Percentiles rank a stretch among this genome's conserved stretches.
Conservation (phyloP, 2,329 filamentous ascomycete genomes). For the Ciborinia camelliae region DNA sequence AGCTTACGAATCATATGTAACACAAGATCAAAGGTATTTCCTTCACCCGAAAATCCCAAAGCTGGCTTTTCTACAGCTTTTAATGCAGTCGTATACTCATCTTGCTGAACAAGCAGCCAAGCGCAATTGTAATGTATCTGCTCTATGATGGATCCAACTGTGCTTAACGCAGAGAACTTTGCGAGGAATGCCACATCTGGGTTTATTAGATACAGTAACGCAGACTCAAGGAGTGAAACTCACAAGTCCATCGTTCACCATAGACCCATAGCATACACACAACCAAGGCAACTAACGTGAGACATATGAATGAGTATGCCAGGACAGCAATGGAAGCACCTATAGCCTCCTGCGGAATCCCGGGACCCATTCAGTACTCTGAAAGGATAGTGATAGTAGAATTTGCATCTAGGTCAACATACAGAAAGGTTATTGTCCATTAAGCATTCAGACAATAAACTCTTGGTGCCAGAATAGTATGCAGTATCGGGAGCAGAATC, state of each 20-base stretch:
- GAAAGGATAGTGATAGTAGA: neutral
- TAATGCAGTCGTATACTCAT: constrained; percentile 40
- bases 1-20: constrained; percentile 49
- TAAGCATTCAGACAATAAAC: neutral
- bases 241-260: constrained; percentile 37
- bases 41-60: constrained; percentile 43
- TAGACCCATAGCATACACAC: constrained; percentile 33
- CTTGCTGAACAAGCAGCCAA: constrained; percentile 31
- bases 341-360: constrained; percentile 31
- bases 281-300: constrained; percentile 28
- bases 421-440: neutral
- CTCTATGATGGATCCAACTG: constrained; percentile 33
- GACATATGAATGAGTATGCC: constrained; percentile 33
- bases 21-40: constrained; percentile 42
- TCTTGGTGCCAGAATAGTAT: constrained; percentile 3
- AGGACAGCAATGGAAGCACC: constrained; percentile 32
- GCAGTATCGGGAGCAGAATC: neutral
- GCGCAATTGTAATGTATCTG: constrained; percentile 34
- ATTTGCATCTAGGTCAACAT: constrained; percentile 13
- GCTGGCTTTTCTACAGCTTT: constrained; percentile 41
- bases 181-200: constrained; percentile 35
- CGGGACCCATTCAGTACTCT: constrained; percentile 16
- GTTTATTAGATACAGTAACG: neutral
- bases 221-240: neutral
- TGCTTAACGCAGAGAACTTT: constrained; percentile 32